A percentile compares a stretch with the other conserved stretches of the same genome.
Conservation (phyloP, 345 rosid species). For the rapeseed (Brassica napus) region Da-Ae NC_063447.1:55861501-55862000, state of each 20-base stretch:
- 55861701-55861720: not conserved
- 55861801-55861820: too few species aligned
- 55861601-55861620: not conserved
- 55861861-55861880: too few species aligned
- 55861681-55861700: not conserved
- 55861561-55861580: slow-evolving; percentile 84
- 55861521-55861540: slow-evolving; percentile 59
- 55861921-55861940: too few species aligned
- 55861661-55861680: not conserved
- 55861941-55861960: too few species aligned
- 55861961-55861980: too few species aligned
- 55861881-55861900: too few species aligned
- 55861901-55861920: too few species aligned
- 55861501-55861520: slow-evolving; percentile 68
- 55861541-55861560: slow-evolving; percentile 66
- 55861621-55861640: not conserved
- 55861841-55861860: too few species aligned
- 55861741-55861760: not conserved
- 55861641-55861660: not conserved
- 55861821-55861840: too few species aligned
- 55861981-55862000: too few species aligned
- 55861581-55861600: not conserved
- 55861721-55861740: not conserved
- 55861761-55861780: too few species aligned
- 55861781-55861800: too few species aligned